These are phyloP conservation scores for Pichia paraexigua DNA, from an alignment of 805 yeast species.

Conservation along the genomic window DNA sequence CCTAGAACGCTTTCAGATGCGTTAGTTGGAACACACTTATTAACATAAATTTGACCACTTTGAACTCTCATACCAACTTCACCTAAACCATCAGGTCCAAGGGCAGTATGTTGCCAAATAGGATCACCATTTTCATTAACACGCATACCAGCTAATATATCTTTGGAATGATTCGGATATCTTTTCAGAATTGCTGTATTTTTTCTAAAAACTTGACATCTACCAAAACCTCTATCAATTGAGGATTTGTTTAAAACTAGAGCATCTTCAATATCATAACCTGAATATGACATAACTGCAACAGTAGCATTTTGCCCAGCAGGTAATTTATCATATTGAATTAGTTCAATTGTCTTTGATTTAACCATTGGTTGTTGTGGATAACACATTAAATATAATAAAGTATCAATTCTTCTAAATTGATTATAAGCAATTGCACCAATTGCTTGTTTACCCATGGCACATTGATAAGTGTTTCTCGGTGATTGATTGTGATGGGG, in stretches of 20 bases:
- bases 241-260: conserved; percentile 89
- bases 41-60: conserved; percentile 89
- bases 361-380: conserved; percentile 99
- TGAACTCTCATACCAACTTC: conserved; percentile 89
- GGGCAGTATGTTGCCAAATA: conserved; percentile 73
- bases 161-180: conserved; percentile 90
- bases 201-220: conserved; percentile 92
- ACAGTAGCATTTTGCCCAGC: conserved; percentile 99
- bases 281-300: conserved; percentile 98
- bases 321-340: conserved; percentile 91
- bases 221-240: conserved; percentile 92
- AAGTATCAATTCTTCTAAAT: conserved; percentile 88
- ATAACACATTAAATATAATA: conserved; percentile 91
- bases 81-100: conserved; percentile 94
- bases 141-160: conserved; percentile 85
- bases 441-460: conserved; percentile 99
- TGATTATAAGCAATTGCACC: conserved; percentile 98
- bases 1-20: conserved; percentile 61
- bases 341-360: conserved; percentile 91
- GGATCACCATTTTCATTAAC: conserved; percentile 76
- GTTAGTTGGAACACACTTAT: conserved; percentile 85
- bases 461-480: conserved; percentile 88
- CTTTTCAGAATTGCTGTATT: conserved; percentile 84
- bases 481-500: conserved; percentile 93
- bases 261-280: conserved; percentile 99